Evolutionary conservation across 495 filamentous ascomycete species (phyloP).

Genomic region (Aspergillus bertholletiae): DNA sequence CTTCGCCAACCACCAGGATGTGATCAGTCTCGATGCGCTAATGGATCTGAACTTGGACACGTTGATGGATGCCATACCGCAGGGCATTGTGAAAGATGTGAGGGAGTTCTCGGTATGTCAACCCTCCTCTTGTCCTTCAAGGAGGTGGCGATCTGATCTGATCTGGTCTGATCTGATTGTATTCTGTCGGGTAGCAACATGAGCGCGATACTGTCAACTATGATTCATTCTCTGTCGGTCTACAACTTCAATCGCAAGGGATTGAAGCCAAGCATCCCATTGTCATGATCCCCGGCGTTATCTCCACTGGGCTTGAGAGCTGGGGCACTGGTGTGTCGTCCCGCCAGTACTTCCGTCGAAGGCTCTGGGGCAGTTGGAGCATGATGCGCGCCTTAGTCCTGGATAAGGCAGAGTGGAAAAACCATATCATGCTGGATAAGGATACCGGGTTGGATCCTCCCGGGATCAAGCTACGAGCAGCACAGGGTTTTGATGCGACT

Average conservation of each 20-base stretch:
- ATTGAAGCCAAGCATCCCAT: constrained; percentile 81
- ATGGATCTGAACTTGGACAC: constrained; percentile 81
- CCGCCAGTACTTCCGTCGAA: constrained; percentile 84
- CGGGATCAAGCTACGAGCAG: constrained; percentile 86
- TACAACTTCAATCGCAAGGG: constrained; percentile 79
- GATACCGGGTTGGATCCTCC: constrained; percentile 87
- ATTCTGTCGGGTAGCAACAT: constrained; percentile 54
- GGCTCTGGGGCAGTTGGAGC: constrained; percentile 95
- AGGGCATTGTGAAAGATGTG: constrained; percentile 76
- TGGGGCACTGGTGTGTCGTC: constrained; percentile 86
- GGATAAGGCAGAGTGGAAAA: constrained; percentile 93
- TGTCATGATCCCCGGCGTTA: constrained; percentile 96
- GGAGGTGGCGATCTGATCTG: not conserved
- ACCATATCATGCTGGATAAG: constrained; percentile 94
- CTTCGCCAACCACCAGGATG: constrained; percentile 79
- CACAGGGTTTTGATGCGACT: constrained; percentile 97
- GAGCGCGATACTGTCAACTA: constrained; percentile 86
- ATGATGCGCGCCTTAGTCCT: constrained; percentile 95
- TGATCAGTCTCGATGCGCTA: constrained; percentile 76
- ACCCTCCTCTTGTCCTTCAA: not conserved
- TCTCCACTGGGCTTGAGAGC: constrained; percentile 93
- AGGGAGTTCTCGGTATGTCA: constrained; percentile 69
- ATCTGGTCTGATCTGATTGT: not conserved
- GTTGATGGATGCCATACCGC: constrained; percentile 77
- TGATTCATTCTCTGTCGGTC: constrained; percentile 87